Evolutionary conservation across 1,284 basidiomycete genomes (phyloP), one percentile per base, ranked within the genome.

Genomic region (Ganoderma resinaceum): DNA sequence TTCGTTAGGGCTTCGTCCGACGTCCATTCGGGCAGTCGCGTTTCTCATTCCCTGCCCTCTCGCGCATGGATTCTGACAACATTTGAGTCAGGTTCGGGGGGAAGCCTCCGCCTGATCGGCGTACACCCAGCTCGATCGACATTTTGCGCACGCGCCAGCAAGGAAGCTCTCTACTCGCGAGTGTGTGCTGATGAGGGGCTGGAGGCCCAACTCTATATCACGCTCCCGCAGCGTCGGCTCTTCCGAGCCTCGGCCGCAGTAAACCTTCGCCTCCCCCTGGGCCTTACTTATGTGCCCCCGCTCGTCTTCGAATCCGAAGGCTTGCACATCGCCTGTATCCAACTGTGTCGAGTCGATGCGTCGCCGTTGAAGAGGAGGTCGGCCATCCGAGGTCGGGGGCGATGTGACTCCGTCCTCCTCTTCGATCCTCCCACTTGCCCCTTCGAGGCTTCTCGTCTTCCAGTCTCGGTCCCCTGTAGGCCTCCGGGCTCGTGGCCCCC

Each of bases 391-490:
- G 55, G 18, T 38, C 20, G 23, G 37, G 62, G 35, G 42, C 18
- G 4, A 20, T n/a, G 18, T n/a, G 38, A 7, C 38, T 37, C 38
- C 16, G 11, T 40, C 38, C 42, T 43, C 42, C 42, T 46, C n/a
- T 46, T 63, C 57, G 55, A 52, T 62, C 58, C 62, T 18, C 16
- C 40, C 40, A 18, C 61, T 42, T 62, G 49, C 62, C 14, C 38
- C 53, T 18, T 38, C 35, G 38, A n/a, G 49, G 60, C 55, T 59
- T 33, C 61, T 37, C n/a, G n/a, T 40, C 65, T 58, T 62, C 42
- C 20, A 62, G 65, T 35, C 65, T 61, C 60, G 65, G 60, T 46
- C 60, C 49, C 18, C 38, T 49, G 35, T 66, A 23, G 46, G 18
- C 49, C 33, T 18, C 55, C 55, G 33, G 55, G 55, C 55, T 57